Evolutionary conservation across 257 asterid species (phyloP).

Genomic region (Lycium ferocissimum): DNA sequence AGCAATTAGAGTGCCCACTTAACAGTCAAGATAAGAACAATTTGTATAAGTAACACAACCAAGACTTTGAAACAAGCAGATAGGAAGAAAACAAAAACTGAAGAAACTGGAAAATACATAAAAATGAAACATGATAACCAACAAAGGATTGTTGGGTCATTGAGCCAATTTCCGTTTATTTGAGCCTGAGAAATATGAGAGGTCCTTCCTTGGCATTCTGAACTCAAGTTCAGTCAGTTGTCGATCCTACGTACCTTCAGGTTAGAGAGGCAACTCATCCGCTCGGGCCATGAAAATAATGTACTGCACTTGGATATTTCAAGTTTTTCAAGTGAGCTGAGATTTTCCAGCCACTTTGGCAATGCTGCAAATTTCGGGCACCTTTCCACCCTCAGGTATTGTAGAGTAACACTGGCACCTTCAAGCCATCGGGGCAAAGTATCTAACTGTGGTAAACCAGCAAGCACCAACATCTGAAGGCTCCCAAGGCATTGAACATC

Average conservation of each 20-base stretch:
- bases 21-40: background rate
- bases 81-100: background rate
- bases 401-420: background rate
- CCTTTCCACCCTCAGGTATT: background rate
- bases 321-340: background rate
- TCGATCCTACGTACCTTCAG: background rate
- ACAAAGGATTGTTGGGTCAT: background rate
- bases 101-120: background rate
- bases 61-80: background rate
- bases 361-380: background rate
- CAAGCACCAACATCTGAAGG: background rate
- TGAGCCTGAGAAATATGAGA: slow-evolving; percentile 7
- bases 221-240: background rate
- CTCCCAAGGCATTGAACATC: background rate
- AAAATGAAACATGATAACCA: background rate
- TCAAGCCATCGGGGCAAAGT: slow-evolving; percentile 27
- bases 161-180: background rate
- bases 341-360: slow-evolving; percentile 22
- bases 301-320: slow-evolving; percentile 6
- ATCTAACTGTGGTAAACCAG: background rate
- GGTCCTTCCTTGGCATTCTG: background rate
- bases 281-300: background rate
- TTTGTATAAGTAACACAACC: background rate
- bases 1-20: background rate
- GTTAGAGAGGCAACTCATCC: background rate